Evolutionary conservation across 768 basidiomycete genomes (phyloP), one percentile per base, ranked within the genome.

Genomic region (Boletus coccyginus): DNA sequence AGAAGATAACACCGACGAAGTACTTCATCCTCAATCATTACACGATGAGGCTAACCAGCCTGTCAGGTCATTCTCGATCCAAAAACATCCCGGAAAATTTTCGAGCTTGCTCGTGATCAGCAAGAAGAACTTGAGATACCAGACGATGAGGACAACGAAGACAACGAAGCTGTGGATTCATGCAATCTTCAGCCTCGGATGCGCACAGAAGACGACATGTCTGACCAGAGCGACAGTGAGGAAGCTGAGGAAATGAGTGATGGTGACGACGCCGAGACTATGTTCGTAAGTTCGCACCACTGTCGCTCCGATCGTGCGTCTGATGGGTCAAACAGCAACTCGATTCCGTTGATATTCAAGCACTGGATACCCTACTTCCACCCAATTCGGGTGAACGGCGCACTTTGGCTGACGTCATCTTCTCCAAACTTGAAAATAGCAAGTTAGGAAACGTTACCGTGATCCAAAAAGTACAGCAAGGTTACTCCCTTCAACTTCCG

Each of bases 331-430:
- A 48, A 14, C 66, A 92, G 90, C 82, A 96, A 80, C 90, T 99
- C 67, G 95, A 98, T 75, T 85, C 90, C 56, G 85, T 79, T 58
- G 97, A 98, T 74, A 79, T 96, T 71, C 84, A 88, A 61, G 84
- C 93, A 1, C 77, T 99, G 36, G 94, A 98, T 63, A 78, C 84
- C 14, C 77, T 94, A 32, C 80, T 92, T 42, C 93, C 93, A 39
- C 74, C 84, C 14, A 91, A 87, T 71, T 78, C 83, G 16, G 81
- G 82, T 8, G 87, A 91, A 70, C 83, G 92, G 44, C 82, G 83
- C 70, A 98, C 96, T 3, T 76, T 99, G 32, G 97, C 97, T 32
- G 97, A 99, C 70, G 79, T 98, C n/a, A 99, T 98, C 56, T 92
- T 99, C 68, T 82, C 90, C 27, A 98, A 98, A 74, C 78, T 99